A percentile compares a stretch with the other conserved stretches of the same genome.
These are phyloP conservation scores for Wickerhamiella slavikovae DNA, from an alignment of 805 yeast genomes.

Conservation along the genomic window DNA sequence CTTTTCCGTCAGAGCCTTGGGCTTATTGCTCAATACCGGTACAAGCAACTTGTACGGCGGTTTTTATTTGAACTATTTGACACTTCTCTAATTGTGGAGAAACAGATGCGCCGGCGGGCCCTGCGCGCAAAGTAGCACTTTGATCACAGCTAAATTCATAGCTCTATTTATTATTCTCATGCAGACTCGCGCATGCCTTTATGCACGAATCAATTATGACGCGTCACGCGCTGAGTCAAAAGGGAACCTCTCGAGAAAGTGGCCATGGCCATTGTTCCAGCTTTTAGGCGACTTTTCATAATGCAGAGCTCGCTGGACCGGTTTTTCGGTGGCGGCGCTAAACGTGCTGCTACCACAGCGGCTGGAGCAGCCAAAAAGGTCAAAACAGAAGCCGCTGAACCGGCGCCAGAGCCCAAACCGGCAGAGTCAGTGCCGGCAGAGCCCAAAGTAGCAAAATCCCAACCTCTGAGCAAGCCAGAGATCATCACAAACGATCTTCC, in stretches of 20 bases:
- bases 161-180: background rate
- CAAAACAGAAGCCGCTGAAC: background rate
- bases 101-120: constrained; percentile 11
- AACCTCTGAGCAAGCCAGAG: no score
- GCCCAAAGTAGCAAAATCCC: no score
- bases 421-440: background rate
- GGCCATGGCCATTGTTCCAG: background rate
- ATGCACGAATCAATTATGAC: background rate
- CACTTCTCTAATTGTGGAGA: constrained; percentile 11
- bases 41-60: constrained; percentile 39
- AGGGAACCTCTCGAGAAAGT: background rate
- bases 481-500: constrained; percentile 8
- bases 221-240: background rate
- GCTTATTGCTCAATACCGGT: constrained; percentile 35
- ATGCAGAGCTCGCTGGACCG: constrained; percentile 1
- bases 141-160: background rate
- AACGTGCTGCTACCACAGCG: background rate
- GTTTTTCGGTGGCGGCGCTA: background rate
- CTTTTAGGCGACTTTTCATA: background rate
- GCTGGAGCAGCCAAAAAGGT: background rate
- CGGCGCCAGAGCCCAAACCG: background rate
- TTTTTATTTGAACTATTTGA: constrained; percentile 47
- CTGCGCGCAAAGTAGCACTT: background rate
- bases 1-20: constrained; percentile 32
- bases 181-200: no score